Conservation (phyloP, 176 grass and related monocot genomes). For the Lolium rigidum region DNA sequence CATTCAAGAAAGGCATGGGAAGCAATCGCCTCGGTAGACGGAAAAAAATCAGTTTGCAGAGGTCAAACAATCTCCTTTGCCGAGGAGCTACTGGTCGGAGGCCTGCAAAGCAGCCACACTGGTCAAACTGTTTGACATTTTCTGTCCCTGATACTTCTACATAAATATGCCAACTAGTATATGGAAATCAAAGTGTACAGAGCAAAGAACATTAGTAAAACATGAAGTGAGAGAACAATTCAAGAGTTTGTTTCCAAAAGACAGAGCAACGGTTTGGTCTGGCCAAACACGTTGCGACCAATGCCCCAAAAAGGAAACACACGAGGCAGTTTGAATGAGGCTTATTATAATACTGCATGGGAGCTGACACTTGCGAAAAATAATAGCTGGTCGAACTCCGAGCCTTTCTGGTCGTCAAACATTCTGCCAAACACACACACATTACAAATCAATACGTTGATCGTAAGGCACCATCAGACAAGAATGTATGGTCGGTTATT, state of each 20-base stretch:
- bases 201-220: constrained; percentile 1
- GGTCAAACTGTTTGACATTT: constrained; percentile 50
- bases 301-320: constrained; percentile 27
- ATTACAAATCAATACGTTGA: constrained; percentile 19
- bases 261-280: constrained; percentile 24
- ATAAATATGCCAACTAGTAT: not conserved
- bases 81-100: constrained; percentile 9
- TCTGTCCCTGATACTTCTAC: constrained; percentile 24
- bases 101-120: constrained; percentile 26
- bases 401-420: constrained; percentile 59
- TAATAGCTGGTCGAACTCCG: not conserved
- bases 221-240: constrained; percentile 39
- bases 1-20: not conserved
- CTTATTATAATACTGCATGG: not conserved
- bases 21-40: constrained; percentile 22
- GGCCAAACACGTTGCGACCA: not conserved
- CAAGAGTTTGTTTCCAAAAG: constrained; percentile 37
- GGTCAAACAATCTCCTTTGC: constrained; percentile 42
- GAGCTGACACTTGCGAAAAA: not conserved
- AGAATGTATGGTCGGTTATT: not conserved
- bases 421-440: constrained; percentile 40
- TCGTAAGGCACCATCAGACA: not conserved
- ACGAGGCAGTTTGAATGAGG: not conserved
- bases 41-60: constrained; percentile 28
- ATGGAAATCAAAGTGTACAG: constrained; percentile 5